Evolutionary conservation across 2,329 filamentous ascomycete species (phyloP).

Genomic region (Bipolaris bicolor): DNA sequence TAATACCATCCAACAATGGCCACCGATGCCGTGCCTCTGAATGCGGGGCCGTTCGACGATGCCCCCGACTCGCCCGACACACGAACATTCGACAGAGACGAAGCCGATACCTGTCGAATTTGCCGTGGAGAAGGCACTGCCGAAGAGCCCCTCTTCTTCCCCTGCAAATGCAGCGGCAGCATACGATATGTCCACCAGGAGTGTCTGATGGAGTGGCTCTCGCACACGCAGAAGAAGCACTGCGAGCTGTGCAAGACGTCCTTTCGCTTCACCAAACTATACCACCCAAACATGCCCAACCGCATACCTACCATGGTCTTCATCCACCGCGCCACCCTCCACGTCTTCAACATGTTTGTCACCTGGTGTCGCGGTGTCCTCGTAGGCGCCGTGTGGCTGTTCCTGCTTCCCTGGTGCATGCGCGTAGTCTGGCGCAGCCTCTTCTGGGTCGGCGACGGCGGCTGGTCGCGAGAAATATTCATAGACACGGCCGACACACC

Average conservation of each 20-base stretch:
- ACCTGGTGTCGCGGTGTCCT: constrained; percentile 80
- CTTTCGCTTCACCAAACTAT: constrained; percentile 97
- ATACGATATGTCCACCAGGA: constrained; percentile 99
- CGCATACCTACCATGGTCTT: constrained; percentile 83
- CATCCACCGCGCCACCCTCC: constrained; percentile 75
- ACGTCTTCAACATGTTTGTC: constrained; percentile 72
- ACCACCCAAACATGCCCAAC: constrained; percentile 90
- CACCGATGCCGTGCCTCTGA: constrained; percentile 23
- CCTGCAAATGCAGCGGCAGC: constrained; percentile 98
- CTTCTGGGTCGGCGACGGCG: constrained; percentile 90
- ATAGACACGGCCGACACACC: constrained; percentile 15
- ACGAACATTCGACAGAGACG: constrained; percentile 48
- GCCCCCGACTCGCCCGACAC: constrained; percentile 49
- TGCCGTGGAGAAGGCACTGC: constrained; percentile 85
- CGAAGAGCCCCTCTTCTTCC: constrained; percentile 90
- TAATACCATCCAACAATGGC: constrained; percentile 27
- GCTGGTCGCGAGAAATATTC: constrained; percentile 61
- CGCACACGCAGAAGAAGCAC: constrained; percentile 98
- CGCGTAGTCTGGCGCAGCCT: constrained; percentile 89
- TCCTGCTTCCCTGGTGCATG: constrained; percentile 87
- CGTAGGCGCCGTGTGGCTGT: constrained; percentile 86
- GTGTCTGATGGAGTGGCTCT: constrained; percentile 98
- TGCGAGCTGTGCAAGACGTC: constrained; percentile 99
- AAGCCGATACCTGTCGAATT: constrained; percentile 91
- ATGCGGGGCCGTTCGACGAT: constrained; percentile 21